Evolutionary conservation across 306 rosid species (phyloP).

Genomic region (Cyamopsis tetragonoloba): DNA sequence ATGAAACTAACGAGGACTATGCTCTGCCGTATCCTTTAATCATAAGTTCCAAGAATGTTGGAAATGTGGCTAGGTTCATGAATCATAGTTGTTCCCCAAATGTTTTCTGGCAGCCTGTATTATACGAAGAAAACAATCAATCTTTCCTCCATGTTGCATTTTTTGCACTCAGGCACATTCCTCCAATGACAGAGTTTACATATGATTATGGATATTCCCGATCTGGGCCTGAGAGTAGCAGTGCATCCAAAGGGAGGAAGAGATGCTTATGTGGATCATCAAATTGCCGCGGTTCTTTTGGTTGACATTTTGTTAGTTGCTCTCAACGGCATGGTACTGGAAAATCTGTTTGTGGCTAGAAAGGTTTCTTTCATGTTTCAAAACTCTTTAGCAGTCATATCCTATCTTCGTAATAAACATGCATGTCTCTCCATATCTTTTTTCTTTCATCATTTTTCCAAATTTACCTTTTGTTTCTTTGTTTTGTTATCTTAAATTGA

Average conservation of each 20-base stretch:
- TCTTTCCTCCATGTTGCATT: constrained; percentile 56
- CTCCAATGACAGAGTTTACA: constrained; percentile 66
- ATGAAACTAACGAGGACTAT: constrained; percentile 39
- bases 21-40: constrained; percentile 45
- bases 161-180: constrained; percentile 58
- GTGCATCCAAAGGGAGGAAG: constrained; percentile 38
- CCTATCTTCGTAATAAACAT: background rate
- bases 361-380: constrained; percentile 26
- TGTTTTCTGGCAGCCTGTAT: constrained; percentile 65
- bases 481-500: background rate
- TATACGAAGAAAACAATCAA: constrained; percentile 56
- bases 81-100: constrained; percentile 74
- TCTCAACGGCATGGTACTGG: constrained; percentile 15
- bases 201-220: constrained; percentile 52
- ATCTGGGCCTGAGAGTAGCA: constrained; percentile 35
- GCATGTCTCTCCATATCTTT: background rate
- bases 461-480: background rate
- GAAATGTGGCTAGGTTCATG: constrained; percentile 69
- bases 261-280: constrained; percentile 56
- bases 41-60: constrained; percentile 57
- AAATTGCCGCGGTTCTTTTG: constrained; percentile 51
- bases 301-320: constrained; percentile 29
- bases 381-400: background rate
- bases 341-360: constrained; percentile 20
- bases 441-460: background rate